Evolutionary conservation across 768 basidiomycete genomes (phyloP), one percentile per base, ranked within the genome.

Genomic region (Phlebiopsis gigantea): DNA sequence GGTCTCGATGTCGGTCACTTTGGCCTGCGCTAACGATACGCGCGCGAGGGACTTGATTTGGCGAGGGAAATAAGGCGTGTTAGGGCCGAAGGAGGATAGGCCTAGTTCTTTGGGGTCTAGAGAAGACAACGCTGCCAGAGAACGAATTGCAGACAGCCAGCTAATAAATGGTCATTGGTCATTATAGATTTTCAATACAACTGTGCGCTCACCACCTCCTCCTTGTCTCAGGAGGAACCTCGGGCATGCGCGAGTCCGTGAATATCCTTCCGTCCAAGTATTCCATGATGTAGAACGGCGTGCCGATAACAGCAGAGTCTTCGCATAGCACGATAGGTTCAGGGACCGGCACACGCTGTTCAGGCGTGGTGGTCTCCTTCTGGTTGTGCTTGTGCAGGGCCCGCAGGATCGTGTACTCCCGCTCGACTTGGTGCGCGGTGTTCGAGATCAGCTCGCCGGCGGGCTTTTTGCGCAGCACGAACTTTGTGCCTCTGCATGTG

Each of bases 211-310:
- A 88, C 92, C 90, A 89, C 71, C 88, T 84, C 53, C 79, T 75
- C 66, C 88, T 74, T 62, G 87, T 85, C 53, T 78, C 65, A 2
- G 79, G 75, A 4, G 80, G 66, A 1, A 92, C 72, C 64, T 89
- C 85, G 0, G 82, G 81, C 84, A 97, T 86, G 59, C 82, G 71
- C 7, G 80, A 74, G 70, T 98, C 89, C 12, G 91, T 90, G 73
- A 97, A 99, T 63, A 98, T 95, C 46, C 97, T 81, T 0, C 96
- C 96, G 21, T 96, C 85, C 45, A 98, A 66, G 68, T 90, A 98
- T 68, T 98, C 89, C 96, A 99, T 98, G 45, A 98, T 79, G 68
- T 97, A 98, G 73, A 98, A 98, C 1, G 88, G 83, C 22, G 93
- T 93, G 2, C 95, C 96, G 19, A 96, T 77, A 41, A 98, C 79